A percentile compares a stretch with the other conserved stretches of the same genome.
Evolutionary conservation across 768 basidiomycete genomes (phyloP).

Genomic region (Antrodiella citrinella): DNA sequence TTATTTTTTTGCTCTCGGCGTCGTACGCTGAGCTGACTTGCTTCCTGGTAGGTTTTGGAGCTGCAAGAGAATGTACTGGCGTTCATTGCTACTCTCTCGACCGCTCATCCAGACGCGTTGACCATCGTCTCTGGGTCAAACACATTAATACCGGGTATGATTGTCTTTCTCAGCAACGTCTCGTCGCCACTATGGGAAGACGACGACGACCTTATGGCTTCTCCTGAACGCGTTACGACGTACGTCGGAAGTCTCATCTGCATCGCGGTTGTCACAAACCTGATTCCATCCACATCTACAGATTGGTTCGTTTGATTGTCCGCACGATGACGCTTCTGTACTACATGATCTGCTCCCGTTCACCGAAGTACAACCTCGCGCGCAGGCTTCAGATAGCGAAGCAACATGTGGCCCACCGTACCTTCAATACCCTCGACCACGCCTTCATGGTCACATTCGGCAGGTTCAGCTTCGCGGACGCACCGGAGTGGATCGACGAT

Average conservation of each 20-base stretch:
- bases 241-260: too few species aligned
- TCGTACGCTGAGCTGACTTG: too few species aligned
- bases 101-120: slow-evolving; percentile 31
- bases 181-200: slow-evolving; percentile 63
- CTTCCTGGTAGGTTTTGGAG: slow-evolving; percentile 24
- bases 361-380: slow-evolving; percentile 40
- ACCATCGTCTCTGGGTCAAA: slow-evolving; percentile 37
- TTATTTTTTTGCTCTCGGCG: too few species aligned
- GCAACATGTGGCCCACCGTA: slow-evolving; percentile 42
- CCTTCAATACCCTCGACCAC: slow-evolving; percentile 56
- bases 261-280: too few species aligned
- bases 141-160: slow-evolving; percentile 56
- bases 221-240: slow-evolving; percentile 18
- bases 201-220: slow-evolving; percentile 32
- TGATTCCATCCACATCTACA: too few species aligned
- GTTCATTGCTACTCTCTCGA: slow-evolving; percentile 32
- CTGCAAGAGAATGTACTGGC: slow-evolving; percentile 30
- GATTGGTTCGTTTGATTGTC: too few species aligned
- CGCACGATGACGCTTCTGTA: slow-evolving; percentile 55
- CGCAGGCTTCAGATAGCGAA: slow-evolving; percentile 52
- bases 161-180: slow-evolving; percentile 45
- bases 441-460: slow-evolving; percentile 74
- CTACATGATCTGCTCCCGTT: slow-evolving; percentile 47
- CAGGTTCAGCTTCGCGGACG: slow-evolving; percentile 55
- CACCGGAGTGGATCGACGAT: slow-evolving; percentile 16